These are phyloP conservation scores for Pichia sp. DNA, from an alignment of 1,139 yeast species.

Conservation along the genomic window DNA sequence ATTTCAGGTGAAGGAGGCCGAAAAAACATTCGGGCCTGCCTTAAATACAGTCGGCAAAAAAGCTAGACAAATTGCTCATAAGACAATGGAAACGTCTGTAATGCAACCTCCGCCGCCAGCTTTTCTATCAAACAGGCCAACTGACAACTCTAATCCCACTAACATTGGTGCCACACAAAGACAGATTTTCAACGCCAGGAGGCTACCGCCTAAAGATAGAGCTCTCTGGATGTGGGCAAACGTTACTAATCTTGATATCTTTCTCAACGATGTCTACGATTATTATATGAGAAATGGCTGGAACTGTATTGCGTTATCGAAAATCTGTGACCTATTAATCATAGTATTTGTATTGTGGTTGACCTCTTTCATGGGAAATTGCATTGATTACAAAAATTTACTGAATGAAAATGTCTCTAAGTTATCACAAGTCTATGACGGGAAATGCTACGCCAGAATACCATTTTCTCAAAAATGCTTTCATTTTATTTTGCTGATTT, in stretches of 20 bases:
- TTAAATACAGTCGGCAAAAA: slow-evolving; percentile 24
- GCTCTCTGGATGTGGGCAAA: slow-evolving; percentile 97
- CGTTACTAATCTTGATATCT: slow-evolving; percentile 82
- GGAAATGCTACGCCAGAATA: slow-evolving; percentile 52
- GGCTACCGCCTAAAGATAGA: slow-evolving; percentile 55
- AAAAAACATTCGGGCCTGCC: slow-evolving; percentile 20
- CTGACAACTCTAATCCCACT: neutral
- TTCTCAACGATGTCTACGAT: slow-evolving; percentile 74
- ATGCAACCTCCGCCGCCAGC: slow-evolving; percentile 16
- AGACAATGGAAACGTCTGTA: slow-evolving; percentile 27
- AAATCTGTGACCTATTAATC: slow-evolving; percentile 64
- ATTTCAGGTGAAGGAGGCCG: slow-evolving; percentile 20
- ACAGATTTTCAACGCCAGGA: slow-evolving; percentile 15
- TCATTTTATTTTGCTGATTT: slow-evolving; percentile 57
- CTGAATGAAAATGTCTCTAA: slow-evolving; percentile 30
- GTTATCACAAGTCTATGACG: slow-evolving; percentile 44
- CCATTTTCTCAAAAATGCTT: slow-evolving; percentile 54
- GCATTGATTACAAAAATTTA: slow-evolving; percentile 53
- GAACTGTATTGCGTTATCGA: slow-evolving; percentile 63
- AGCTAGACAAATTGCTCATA: slow-evolving; percentile 29
- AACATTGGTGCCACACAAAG: neutral
- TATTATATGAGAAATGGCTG: slow-evolving; percentile 86
- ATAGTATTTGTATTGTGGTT: slow-evolving; percentile 73
- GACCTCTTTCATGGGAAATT: slow-evolving; percentile 76
- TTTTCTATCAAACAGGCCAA: slow-evolving; percentile 14